Conservation (phyloP, 129 eudicot genomes). For the Erigeron canadensis region DNA sequence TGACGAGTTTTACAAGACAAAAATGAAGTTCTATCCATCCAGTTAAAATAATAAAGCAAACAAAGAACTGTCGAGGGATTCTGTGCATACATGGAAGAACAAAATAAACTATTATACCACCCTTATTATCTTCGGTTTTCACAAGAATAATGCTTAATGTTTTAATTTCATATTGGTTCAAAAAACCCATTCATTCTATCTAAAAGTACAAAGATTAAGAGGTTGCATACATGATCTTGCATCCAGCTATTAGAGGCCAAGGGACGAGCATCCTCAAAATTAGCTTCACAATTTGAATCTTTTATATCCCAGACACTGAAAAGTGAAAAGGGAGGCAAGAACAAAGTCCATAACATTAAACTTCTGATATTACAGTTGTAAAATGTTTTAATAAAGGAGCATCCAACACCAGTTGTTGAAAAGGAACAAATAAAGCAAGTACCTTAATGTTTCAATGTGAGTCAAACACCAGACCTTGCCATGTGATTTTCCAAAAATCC, state of each 20-base stretch:
- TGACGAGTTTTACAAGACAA: neutral
- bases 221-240: conserved; percentile 45
- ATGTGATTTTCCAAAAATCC: conserved; percentile 60
- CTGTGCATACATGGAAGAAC: no score
- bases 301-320: conserved; percentile 87
- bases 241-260: conserved; percentile 86
- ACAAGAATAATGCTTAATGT: no score
- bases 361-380: neutral
- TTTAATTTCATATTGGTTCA: neutral
- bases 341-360: neutral
- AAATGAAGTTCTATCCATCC: neutral
- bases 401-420: no score
- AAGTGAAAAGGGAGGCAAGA: conserved; percentile 13
- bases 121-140: no score
- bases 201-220: conserved; percentile 6
- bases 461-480: conserved; percentile 83
- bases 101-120: no score
- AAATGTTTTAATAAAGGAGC: no score
- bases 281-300: conserved; percentile 58
- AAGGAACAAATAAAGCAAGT: conserved; percentile 2
- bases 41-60: neutral
- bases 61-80: no score
- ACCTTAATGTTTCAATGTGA: conserved; percentile 92
- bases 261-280: conserved; percentile 73
- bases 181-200: neutral